Evolutionary conservation across 2,329 filamentous ascomycete genomes (phyloP), one percentile per base, ranked within the genome.

Genomic region (Akanthomyces dipterigenus): DNA sequence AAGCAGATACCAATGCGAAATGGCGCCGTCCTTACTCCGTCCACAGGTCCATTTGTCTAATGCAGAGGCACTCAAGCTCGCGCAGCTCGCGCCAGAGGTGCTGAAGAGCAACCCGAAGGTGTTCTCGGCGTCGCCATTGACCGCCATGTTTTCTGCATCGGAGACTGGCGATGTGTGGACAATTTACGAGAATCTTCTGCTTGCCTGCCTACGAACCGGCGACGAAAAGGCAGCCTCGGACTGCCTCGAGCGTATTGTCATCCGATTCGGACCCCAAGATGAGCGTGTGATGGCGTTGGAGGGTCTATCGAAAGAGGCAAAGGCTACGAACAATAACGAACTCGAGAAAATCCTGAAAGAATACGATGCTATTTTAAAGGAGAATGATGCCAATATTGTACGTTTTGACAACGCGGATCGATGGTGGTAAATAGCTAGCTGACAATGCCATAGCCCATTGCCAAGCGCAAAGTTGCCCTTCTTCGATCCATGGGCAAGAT

Each of bases 151-250:
- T 67, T 77, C 81, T 1, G 75, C 81, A 1, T 73, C 82, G 34
- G 93, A 97, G 72, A 87, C 87, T 0, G 81, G 89, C 60, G 91
- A 96, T 66, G 81, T 90, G 70, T 98, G 93, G 92, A 83, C 83
- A 18, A 85, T 85, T 48, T 90, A 95, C 74, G 93, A 98, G 76
- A 95, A 96, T 71, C 82, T 98, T 20, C 79, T 98, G 66, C 78
- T 95, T 38, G 86, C 91, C 34, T 95, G 90, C 69, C 82, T 99
- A 42, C 88, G 90, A 55, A 92, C 90, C 0, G 89, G 90, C 59
- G 90, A 98, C 73, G 88, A 96, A 68, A 78, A 85, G 65, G 85
- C 90, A 26, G 95, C 95, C 26, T 85, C 86, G 65, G 73, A 86
- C 67, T 90, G 90, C 70, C 81, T 98, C 42, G 84, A 90, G 69